phyloP scores from a whole-genome alignment of 495 filamentous ascomycete genomes.

The Annulohypoxylon moriforme region DNA sequence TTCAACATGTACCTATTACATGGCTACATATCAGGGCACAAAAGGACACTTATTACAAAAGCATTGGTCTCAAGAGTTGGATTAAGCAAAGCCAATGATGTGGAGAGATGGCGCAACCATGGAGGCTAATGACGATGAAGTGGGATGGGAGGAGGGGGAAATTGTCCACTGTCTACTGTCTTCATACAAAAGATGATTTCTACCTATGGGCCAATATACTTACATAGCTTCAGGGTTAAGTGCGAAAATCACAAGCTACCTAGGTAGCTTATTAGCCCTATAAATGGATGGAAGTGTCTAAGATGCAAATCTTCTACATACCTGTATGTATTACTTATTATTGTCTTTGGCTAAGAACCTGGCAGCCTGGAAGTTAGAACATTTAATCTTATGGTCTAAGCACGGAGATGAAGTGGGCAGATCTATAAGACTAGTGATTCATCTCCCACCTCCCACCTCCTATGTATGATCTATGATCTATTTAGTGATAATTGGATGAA shows the following conservation, averaged over 20 bases:
- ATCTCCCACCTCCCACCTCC: not conserved
- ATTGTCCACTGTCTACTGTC: not conserved
- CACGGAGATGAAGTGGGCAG: slow-evolving; percentile 20
- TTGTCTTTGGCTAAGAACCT: not conserved
- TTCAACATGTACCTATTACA: not conserved
- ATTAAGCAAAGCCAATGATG: not conserved
- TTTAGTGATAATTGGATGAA: not conserved
- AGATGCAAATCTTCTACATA: slow-evolving; percentile 8
- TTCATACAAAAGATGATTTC: not conserved
- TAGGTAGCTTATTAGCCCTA: not conserved
- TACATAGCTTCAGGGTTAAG: too few species aligned
- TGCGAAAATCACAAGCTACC: not conserved
- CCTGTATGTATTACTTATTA: not conserved
- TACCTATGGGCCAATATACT: not conserved
- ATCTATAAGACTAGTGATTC: slow-evolving; percentile 14
- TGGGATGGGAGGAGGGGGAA: slow-evolving; percentile 13
- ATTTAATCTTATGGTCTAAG: slow-evolving; percentile 17
- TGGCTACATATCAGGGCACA: not conserved
- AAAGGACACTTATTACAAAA: slow-evolving; percentile 20
- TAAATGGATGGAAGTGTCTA: not conserved
- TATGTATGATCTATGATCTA: slow-evolving; percentile 3
- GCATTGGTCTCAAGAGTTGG: slow-evolving; percentile 8
- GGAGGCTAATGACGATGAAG: slow-evolving; percentile 25
- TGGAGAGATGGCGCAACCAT: slow-evolving; percentile 20
- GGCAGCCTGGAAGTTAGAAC: not conserved